Conservation (phyloP, 176 grass and related monocot species). For the Oryza australiensis region DNA sequence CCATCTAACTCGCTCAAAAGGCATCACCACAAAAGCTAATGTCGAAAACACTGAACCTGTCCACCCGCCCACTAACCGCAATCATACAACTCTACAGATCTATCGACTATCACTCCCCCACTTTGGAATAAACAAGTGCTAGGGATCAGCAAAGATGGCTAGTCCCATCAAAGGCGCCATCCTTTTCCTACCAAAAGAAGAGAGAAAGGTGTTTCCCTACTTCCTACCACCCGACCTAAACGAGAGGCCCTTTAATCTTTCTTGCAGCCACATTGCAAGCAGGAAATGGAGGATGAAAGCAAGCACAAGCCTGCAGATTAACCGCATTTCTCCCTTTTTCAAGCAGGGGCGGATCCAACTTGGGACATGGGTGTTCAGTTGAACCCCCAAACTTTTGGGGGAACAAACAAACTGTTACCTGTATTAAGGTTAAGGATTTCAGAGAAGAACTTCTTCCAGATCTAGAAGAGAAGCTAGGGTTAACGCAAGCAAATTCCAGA, state of each 20-base stretch:
- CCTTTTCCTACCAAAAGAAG: constrained; percentile 21
- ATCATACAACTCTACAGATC: constrained; percentile 38
- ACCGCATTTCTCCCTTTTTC: constrained; percentile 19
- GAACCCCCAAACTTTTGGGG: no score
- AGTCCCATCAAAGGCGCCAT: constrained; percentile 35
- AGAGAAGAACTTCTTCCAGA: no score
- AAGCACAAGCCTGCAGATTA: neutral
- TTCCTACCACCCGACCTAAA: neutral
- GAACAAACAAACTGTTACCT: no score
- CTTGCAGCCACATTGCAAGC: constrained; percentile 3
- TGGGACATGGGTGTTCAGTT: no score
- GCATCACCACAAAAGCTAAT: neutral
- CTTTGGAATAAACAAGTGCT: constrained; percentile 28
- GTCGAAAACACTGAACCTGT: constrained; percentile 22
- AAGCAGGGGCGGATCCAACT: no score
- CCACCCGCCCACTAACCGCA: constrained; percentile 46
- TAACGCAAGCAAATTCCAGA: no score
- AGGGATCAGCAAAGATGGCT: constrained; percentile 37
- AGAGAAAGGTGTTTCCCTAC: constrained; percentile 32
- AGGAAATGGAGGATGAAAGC: neutral
- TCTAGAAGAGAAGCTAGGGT: no score
- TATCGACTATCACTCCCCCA: neutral
- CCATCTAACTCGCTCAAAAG: constrained; percentile 12
- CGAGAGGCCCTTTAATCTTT: neutral
- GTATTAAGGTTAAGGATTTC: no score